Conservation (phyloP, 164 flowering plant genomes). For the Santalum album region DNA sequence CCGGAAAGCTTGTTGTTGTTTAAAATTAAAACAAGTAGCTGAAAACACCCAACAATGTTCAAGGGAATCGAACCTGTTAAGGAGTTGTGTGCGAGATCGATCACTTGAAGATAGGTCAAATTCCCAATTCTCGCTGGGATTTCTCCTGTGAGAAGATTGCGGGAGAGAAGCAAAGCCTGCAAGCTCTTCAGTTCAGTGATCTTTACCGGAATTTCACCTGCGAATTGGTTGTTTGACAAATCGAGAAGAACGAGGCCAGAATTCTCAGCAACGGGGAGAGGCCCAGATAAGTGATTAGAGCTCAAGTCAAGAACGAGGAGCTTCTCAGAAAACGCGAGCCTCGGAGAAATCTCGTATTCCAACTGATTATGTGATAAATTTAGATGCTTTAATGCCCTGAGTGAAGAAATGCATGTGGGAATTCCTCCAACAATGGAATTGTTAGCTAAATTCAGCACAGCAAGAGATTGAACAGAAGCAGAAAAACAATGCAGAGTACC, state of each 20-base stretch:
- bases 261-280: conserved; percentile 65
- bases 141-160: conserved; percentile 64
- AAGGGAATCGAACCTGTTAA: conserved; percentile 76
- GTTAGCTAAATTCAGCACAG: conserved; percentile 44
- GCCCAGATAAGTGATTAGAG: conserved; percentile 63
- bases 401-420: conserved; percentile 69
- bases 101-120: conserved; percentile 78
- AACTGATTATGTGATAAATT: conserved; percentile 61
- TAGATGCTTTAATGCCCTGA: conserved; percentile 39
- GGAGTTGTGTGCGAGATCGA: conserved; percentile 71
- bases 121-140: conserved; percentile 85
- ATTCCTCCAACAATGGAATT: conserved; percentile 72
- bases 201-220: conserved; percentile 59
- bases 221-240: conserved; percentile 68
- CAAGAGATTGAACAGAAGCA: conserved; percentile 43
- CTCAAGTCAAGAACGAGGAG: conserved; percentile 73
- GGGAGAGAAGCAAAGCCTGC: conserved; percentile 77
- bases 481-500: conserved; percentile 78
- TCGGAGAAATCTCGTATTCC: conserved; percentile 54
- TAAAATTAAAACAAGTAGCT: conserved; percentile 67
- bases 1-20: conserved; percentile 78
- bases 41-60: conserved; percentile 87
- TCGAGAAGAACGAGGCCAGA: conserved; percentile 75
- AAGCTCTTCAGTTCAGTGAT: conserved; percentile 72
- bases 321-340: conserved; percentile 58